Conservation (phyloP, 768 basidiomycete species). For the Boletus subparvulus region DNA sequence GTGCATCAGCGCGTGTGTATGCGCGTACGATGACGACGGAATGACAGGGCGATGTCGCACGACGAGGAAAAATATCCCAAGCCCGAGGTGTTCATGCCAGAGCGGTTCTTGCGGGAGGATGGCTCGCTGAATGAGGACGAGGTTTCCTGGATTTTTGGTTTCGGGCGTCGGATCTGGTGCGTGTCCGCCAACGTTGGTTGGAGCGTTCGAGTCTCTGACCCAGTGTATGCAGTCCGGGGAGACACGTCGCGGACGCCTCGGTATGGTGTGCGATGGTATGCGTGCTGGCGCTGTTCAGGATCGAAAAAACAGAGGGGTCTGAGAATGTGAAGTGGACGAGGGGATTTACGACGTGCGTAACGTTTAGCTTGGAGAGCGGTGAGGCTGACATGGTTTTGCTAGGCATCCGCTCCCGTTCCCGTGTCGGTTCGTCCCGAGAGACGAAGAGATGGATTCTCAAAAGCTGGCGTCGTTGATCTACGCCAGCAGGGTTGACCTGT, state of each 20-base stretch:
- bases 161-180: slow-evolving; percentile 23
- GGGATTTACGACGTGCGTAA: slow-evolving; percentile 12
- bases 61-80: slow-evolving; percentile 37
- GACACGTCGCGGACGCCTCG: slow-evolving; percentile 21
- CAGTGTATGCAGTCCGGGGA: slow-evolving; percentile 13
- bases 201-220: not conserved
- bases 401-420: slow-evolving; percentile 7
- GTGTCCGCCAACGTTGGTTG: not conserved
- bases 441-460: slow-evolving; percentile 11
- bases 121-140: slow-evolving; percentile 17
- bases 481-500: too few relatives aligned
- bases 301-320: slow-evolving; percentile 12
- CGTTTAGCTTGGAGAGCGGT: too few relatives aligned
- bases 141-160: slow-evolving; percentile 16
- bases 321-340: slow-evolving; percentile 18
- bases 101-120: slow-evolving; percentile 32
- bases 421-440: slow-evolving; percentile 10
- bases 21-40: not conserved
- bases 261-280: slow-evolving; percentile 23
- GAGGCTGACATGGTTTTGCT: not conserved
- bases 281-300: slow-evolving; percentile 11
- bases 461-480: slow-evolving; percentile 10
- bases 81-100: slow-evolving; percentile 38
- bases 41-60: slow-evolving; percentile 40
- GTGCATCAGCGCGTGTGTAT: not conserved